A percentile compares a stretch with the other conserved stretches of the same genome.
Conservation (phyloP, 2,329 filamentous ascomycete genomes). For the Escovopsis sp. region DNA sequence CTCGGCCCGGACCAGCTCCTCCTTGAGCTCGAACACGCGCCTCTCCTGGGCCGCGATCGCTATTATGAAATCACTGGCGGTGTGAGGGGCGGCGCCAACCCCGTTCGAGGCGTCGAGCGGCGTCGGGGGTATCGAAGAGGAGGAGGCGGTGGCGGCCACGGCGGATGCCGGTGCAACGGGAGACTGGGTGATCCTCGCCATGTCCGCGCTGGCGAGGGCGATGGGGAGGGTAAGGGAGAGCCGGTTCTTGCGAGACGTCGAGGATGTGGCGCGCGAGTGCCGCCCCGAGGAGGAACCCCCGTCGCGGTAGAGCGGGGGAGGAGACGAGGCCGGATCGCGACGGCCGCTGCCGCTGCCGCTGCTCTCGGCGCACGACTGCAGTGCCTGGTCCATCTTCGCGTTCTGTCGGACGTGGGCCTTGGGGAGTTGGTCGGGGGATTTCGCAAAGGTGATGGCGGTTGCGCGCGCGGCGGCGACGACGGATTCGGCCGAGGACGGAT, state of each 20-base stretch:
- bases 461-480: constrained; percentile 9
- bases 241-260: constrained; percentile 37
- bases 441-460: constrained; percentile 11
- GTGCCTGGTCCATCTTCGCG: constrained; percentile 1
- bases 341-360: constrained; percentile 4
- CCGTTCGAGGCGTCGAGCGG: constrained; percentile 24
- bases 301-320: constrained; percentile 23
- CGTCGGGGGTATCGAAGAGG: constrained; percentile 31
- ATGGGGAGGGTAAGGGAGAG: constrained; percentile 49
- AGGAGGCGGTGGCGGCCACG: constrained; percentile 11
- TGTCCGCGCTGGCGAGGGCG: constrained; percentile 33
- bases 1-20: constrained; percentile 78
- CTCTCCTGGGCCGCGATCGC: constrained; percentile 87
- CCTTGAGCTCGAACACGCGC: constrained; percentile 74
- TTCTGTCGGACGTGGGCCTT: constrained; percentile 1
- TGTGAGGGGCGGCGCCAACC: constrained; percentile 26
- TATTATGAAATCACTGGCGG: constrained; percentile 60
- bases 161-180: constrained; percentile 31
- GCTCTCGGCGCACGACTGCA: not conserved
- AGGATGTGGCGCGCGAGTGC: constrained; percentile 36
- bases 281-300: constrained; percentile 23
- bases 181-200: constrained; percentile 19
- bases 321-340: constrained; percentile 21
- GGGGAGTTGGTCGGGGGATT: constrained; percentile 7
- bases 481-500: constrained; percentile 10